phyloP scores from a whole-genome alignment of 768 basidiomycete genomes.

The Ramaria sp. region DNA sequence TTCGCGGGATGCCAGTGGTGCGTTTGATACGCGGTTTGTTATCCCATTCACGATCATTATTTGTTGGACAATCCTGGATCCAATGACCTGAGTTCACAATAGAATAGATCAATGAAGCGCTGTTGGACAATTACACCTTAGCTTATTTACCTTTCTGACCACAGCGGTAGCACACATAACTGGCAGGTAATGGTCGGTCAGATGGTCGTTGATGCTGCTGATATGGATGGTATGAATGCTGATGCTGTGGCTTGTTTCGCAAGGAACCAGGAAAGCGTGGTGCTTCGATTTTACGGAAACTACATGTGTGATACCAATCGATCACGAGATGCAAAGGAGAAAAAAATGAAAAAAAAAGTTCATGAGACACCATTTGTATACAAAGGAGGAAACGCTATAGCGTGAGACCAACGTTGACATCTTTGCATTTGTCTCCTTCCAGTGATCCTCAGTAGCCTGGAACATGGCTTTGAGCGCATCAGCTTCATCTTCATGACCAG shows the following conservation, averaged over 20 bases:
- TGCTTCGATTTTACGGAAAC: slow-evolving; percentile 9
- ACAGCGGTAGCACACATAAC: slow-evolving; percentile 98
- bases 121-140: neutral
- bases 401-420: slow-evolving; percentile 95
- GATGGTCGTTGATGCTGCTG: slow-evolving; percentile 38
- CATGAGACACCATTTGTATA: slow-evolving; percentile 67
- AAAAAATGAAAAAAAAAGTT: slow-evolving; percentile 31
- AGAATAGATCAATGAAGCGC: neutral
- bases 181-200: slow-evolving; percentile 81
- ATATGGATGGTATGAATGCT: slow-evolving; percentile 21
- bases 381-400: slow-evolving; percentile 43
- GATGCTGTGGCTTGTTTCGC: slow-evolving; percentile 10
- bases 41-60: slow-evolving; percentile 90
- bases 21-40: slow-evolving; percentile 92
- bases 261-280: slow-evolving; percentile 9
- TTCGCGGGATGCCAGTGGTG: slow-evolving; percentile 96
- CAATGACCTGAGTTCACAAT: slow-evolving; percentile 64
- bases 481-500: slow-evolving; percentile 61
- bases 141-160: slow-evolving; percentile 82
- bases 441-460: slow-evolving; percentile 84
- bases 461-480: slow-evolving; percentile 99
- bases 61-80: slow-evolving; percentile 99
- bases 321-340: slow-evolving; percentile 21
- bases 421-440: slow-evolving; percentile 99
- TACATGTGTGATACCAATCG: slow-evolving; percentile 38